Base-by-base conservation (phyloP, 305 asterid genomes). In the Fraxinus paxiana region DNA sequence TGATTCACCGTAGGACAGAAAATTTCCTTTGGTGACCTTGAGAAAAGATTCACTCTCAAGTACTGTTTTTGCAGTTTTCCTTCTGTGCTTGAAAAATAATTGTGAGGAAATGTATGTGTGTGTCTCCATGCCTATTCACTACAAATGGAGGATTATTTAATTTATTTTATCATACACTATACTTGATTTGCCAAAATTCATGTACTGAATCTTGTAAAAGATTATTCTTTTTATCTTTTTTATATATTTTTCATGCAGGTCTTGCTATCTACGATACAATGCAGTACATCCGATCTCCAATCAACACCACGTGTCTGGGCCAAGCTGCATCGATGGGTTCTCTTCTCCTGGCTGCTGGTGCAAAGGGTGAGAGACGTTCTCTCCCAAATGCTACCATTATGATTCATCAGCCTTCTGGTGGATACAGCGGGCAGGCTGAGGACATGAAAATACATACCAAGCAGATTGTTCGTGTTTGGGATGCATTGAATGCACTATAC, bases 321-420 rank as follows among this genome's bases (percentile, higher is more conserved):
- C 99, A 92, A 85, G 98, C 99, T 78, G 98, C 99, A 81, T 93
- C 99, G 6, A 95, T 95, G 99, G 99, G 86, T 59, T 95, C 99
- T 84, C 98, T 95, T 71, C 97, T 95, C 74, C 84, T 95, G 87
- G 97, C 98, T 75, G 94, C 99, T 85, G 99, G 99, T 73, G 90
- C 99, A 56, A 93, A 92, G 89, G 99, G 99, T 79, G 93, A 90
- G 92, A 90, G 99, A 78, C 85, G 92, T 43, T 80, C 96, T 82
- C 97, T 95, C 46, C 99, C 99, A 46, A 95, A 95, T 81, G 97
- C 99, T 71, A 89, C 97, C 2, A 81, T 95, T 59, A 95, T 95
- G 99, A 87, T 93, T 84, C 98, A 93, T 87, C 99, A 93, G 86
- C 98, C 98, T 83, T 93, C 98, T 78, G 97, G 98, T 83, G 99